phyloP scores from a whole-genome alignment of 495 filamentous ascomycete species.

The Talaromyces thailandensis region DNA sequence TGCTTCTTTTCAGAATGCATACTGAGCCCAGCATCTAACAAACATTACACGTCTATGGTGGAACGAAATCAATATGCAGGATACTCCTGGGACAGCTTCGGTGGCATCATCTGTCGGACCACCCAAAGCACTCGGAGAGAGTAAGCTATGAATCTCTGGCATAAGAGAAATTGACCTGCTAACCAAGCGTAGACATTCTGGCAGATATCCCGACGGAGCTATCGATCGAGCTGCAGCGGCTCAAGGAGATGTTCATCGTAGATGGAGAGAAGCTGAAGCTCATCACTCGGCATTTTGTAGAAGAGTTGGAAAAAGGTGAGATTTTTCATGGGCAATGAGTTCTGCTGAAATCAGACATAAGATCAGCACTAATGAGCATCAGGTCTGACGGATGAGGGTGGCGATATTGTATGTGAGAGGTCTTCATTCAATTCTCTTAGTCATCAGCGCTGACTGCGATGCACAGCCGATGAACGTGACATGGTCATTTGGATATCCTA shows the following conservation, averaged over 20 bases:
- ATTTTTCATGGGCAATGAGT: background rate
- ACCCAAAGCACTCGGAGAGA: constrained; percentile 2
- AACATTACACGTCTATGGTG: background rate
- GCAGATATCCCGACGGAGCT: constrained; percentile 65
- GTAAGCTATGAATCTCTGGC: background rate
- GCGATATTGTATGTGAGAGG: constrained; percentile 63
- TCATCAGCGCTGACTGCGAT: constrained; percentile 9
- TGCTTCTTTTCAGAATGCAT: background rate
- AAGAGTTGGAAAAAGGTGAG: constrained; percentile 69
- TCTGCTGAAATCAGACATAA: background rate
- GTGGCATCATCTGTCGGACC: background rate
- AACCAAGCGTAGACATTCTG: constrained; percentile 49
- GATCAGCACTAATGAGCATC: background rate
- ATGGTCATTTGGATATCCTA: constrained; percentile 84
- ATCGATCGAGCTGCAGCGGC: constrained; percentile 57
- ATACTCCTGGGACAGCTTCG: background rate
- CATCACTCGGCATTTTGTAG: constrained; percentile 74
- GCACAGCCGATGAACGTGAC: constrained; percentile 92
- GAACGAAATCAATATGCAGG: background rate
- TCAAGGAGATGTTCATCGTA: constrained; percentile 71
- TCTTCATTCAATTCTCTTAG: background rate
- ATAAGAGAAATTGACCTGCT: background rate
- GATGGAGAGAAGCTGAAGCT: constrained; percentile 65
- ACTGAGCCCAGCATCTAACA: background rate
- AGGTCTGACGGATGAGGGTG: constrained; percentile 74